Base-by-base conservation (phyloP, 495 filamentous ascomycete species). In the Talaromyces borbonicus region DNA sequence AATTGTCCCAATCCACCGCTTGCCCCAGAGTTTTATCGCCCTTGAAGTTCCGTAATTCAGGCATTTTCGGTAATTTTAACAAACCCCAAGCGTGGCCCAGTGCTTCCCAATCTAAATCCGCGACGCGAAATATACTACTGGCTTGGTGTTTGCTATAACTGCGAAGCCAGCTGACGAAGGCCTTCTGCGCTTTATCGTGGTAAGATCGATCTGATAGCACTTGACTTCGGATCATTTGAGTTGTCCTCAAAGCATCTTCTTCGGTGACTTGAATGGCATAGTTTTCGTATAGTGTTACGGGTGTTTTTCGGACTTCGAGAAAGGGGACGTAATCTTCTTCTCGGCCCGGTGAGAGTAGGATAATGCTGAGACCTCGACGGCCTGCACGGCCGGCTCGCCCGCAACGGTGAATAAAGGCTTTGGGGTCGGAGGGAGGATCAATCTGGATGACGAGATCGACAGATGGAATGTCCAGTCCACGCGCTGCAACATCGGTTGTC, bases 401-500 rank as follows among this genome's bases (percentile, higher is more conserved):
- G 54, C 87, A 93, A 47, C 92, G 81, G 65, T 98, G 92, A 44
- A 98, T 81, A 62, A 96, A 97, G 29, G 83, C 86, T 61, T 96
- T 96, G 0, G 92, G 87, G 57, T 96, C 90, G 23, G 79, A 83
- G 1, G 92, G 92, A 0, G 90, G 83, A 56, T 98, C 92, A 40
- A 96, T 71, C 59, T 97, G 90, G 2, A 96, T 74, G 24, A 97
- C 90, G 5, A 97, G 75, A 62, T 98, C 93, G 26, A 96, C 88
- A 47, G 87, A 83, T 1, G 93, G 92, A 49, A 98, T 94, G 56
- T 98, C 92, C 12, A 98, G 78, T 24, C 90, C 90, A 39, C 89
- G 76, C 19, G 89, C 85, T 9, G 85, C 83, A 12, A 90, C 83
- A 57, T 90, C 85, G 9, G 85, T 90, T 5, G 87, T 97, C 1